Evolutionary conservation across 257 asterid genomes (phyloP), one percentile per base, ranked within the genome.

Genomic region (Linaria vulgaris): DNA sequence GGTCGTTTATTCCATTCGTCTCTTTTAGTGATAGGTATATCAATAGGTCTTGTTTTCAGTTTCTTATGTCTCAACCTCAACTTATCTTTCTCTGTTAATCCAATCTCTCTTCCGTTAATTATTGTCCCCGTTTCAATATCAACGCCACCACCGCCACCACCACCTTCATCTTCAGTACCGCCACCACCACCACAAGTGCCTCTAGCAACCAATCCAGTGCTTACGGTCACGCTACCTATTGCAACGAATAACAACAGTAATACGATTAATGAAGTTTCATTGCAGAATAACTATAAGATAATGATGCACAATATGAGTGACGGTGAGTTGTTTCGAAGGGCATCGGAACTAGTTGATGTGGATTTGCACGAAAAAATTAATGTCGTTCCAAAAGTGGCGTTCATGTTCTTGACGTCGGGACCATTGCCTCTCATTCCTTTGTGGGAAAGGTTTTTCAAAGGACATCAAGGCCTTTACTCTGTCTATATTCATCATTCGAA

Each of bases 361-460:
- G 47, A 41, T 17, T 52, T 27, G 3, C 34, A 27, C 3, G 34
- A 6, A 27, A 27, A 27, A 6, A 27, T 27, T 27, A n/a, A n/a
- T n/a, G n/a, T 63, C 47, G 74, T 66, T 1, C 66, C 75, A 0
- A 84, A 78, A 24, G 76, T 84, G 70, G 92, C 95, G 21, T 86
- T 86, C 22, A 82, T 87, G 95, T 87, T 80, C 75, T 69, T 87
- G 88, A 78, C 92, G 30, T 83, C 84, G 16, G 89, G 95, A 39
- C 72, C 83, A 12, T 49, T 84, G 74, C 91, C 91, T 0, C 84
- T 87, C 12, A 79, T 85, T 16, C 89, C 85, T 0, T 23, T 87
- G 30, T 84, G 91, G 91, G 91, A 81, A 9, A 52, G 59, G 74
- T 86, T 83, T 47, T 86, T 86, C 50, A 64, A 74, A 22, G 85